Conservation (phyloP, 345 rosid species). For the Pelargonium nanum region DNA sequence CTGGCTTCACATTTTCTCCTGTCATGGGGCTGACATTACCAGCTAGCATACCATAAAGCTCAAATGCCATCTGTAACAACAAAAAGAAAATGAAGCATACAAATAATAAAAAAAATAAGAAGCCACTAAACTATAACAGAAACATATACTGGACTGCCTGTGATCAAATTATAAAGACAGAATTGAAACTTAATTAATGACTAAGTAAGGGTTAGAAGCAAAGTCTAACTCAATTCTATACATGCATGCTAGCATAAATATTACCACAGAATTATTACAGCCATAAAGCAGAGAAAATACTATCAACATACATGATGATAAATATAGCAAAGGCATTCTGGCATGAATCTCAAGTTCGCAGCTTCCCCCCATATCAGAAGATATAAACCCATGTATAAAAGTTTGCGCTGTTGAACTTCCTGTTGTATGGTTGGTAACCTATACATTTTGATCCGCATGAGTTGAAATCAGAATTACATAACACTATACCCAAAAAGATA, state of each 20-base stretch:
- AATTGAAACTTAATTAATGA: too few species aligned
- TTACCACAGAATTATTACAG: too few species aligned
- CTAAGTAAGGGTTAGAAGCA: too few species aligned
- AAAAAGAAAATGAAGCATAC: conserved; percentile 1
- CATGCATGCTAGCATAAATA: too few species aligned
- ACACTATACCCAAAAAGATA: too few species aligned
- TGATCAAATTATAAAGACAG: too few species aligned
- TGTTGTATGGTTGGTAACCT: conserved; percentile 99
- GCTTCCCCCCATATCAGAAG: conserved; percentile 89
- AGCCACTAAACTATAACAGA: too few species aligned
- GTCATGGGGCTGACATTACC: conserved; percentile 97
- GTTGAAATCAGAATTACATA: too few species aligned
- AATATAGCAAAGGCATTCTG: conserved; percentile 43
- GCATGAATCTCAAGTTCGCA: conserved; percentile 20
- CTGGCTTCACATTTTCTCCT: conserved; percentile 95
- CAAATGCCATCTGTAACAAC: conserved; percentile 83
- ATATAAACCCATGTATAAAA: conserved; percentile 89
- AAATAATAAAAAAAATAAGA: too few species aligned
- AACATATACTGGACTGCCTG: too few species aligned
- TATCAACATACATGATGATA: conserved; percentile 82
- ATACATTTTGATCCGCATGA: conserved; percentile 15
- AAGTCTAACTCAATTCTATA: too few species aligned
- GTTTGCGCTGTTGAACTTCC: conserved; percentile 96
- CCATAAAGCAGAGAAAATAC: conserved; percentile 5
- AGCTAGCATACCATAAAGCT: conserved; percentile 94